These are phyloP conservation scores for Choiromyces venosus DNA, from an alignment of 495 filamentous ascomycete genomes.

Conservation along the genomic window DNA sequence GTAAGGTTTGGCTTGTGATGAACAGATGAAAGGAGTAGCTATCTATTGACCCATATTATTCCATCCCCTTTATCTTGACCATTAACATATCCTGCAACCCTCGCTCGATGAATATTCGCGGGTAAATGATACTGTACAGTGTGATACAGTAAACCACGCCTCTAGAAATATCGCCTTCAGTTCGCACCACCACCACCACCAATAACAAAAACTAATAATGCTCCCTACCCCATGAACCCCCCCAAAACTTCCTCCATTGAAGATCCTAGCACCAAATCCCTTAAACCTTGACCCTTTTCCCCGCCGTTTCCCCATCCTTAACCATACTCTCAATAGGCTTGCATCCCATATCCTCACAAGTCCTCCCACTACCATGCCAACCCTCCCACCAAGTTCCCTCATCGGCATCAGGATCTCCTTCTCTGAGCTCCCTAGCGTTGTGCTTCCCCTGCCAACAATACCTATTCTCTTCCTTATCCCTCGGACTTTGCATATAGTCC, in stretches of 20 bases:
- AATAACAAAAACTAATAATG: background rate
- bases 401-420: background rate
- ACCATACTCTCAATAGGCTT: background rate
- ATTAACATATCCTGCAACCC: background rate
- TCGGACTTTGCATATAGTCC: background rate
- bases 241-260: background rate
- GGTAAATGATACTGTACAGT: background rate
- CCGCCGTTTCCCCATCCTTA: background rate
- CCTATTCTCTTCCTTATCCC: background rate
- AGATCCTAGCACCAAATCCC: background rate
- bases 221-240: background rate
- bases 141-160: background rate
- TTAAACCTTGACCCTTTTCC: constrained; percentile 1
- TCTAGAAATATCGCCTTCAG: background rate
- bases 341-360: background rate
- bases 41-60: background rate
- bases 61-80: background rate
- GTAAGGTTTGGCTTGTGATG: background rate
- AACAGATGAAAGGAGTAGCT: background rate
- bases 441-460: background rate
- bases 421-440: background rate
- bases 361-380: constrained; percentile 9
- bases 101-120: background rate
- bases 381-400: constrained; percentile 5
- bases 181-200: too few species aligned